Evolutionary conservation across 805 yeast genomes (phyloP).

Genomic region (Yamadazyma scolyti): DNA sequence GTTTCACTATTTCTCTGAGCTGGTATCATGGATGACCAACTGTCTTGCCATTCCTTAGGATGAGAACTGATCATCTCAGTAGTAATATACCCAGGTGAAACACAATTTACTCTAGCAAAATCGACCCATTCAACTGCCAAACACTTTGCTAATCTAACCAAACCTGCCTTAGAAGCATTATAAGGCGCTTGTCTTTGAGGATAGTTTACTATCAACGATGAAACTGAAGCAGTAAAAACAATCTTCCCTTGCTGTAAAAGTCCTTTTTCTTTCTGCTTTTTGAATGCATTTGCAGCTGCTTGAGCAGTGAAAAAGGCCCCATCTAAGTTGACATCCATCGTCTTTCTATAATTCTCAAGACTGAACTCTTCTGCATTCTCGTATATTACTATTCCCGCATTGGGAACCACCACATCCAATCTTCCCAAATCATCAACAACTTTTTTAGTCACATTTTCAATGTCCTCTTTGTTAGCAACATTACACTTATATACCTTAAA

Average conservation of each 20-base stretch:
- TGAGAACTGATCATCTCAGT: constrained; percentile 56
- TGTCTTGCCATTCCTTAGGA: constrained; percentile 28
- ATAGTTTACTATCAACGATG: constrained; percentile 78
- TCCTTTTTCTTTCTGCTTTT: constrained; percentile 19
- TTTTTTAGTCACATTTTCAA: constrained; percentile 20
- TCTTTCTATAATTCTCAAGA: constrained; percentile 31
- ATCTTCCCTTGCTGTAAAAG: constrained; percentile 10
- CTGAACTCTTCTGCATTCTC: constrained; percentile 28
- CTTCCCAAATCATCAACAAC: constrained; percentile 35
- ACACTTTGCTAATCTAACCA: constrained; percentile 69
- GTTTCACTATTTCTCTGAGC: constrained; percentile 72
- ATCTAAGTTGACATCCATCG: constrained; percentile 38
- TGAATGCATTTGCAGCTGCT: constrained; percentile 45
- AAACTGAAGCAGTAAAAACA: constrained; percentile 80
- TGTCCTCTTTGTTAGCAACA: constrained; percentile 33
- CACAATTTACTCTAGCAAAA: constrained; percentile 77
- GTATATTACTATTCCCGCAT: constrained; percentile 44
- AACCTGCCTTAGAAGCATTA: constrained; percentile 84
- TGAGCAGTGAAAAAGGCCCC: constrained; percentile 45
- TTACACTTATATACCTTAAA: constrained; percentile 41
- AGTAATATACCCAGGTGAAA: constrained; percentile 80
- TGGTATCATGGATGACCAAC: constrained; percentile 50
- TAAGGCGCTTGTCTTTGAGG: constrained; percentile 87
- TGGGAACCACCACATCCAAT: constrained; percentile 39
- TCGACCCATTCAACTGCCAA: constrained; percentile 85